phyloP scores from a whole-genome alignment of 768 basidiomycete species.

The Leccinum barrowsii region DNA sequence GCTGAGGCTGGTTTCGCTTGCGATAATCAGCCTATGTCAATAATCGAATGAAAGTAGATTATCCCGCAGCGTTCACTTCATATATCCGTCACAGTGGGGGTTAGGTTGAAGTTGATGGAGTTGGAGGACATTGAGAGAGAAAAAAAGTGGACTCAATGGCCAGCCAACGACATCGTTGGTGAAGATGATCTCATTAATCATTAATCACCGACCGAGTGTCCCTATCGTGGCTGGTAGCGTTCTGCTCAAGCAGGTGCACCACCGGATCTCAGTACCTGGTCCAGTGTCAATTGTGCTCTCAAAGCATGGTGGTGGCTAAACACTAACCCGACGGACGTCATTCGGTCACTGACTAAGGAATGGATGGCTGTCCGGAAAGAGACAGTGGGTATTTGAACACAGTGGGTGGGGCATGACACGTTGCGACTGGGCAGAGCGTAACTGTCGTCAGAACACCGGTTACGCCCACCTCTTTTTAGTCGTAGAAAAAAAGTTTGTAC shows the following conservation, averaged over 20 bases:
- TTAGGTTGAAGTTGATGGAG: too few species aligned
- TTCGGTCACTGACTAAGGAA: neutral
- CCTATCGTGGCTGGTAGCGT: too few species aligned
- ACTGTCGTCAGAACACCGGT: neutral
- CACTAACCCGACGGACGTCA: neutral
- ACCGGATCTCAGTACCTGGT: too few species aligned
- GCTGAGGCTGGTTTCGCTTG: neutral
- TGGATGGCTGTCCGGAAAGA: neutral
- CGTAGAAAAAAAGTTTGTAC: neutral
- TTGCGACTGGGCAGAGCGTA: constrained; percentile 1
- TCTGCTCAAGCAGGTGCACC: too few species aligned
- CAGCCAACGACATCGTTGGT: neutral
- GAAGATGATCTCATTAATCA: too few species aligned
- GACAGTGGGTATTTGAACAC: neutral
- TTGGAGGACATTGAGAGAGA: neutral
- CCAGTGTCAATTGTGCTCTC: neutral
- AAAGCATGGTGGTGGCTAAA: neutral
- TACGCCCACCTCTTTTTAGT: neutral
- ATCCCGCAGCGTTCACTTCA: neutral
- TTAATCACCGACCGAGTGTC: too few species aligned
- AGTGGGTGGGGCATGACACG: neutral
- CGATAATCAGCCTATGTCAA: neutral
- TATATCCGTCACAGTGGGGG: too few species aligned
- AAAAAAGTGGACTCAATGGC: too few species aligned
- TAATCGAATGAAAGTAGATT: neutral